Evolutionary conservation across 192 early-diverging fungal genomes (phyloP).

Genomic region (Coemansia sp.): DNA sequence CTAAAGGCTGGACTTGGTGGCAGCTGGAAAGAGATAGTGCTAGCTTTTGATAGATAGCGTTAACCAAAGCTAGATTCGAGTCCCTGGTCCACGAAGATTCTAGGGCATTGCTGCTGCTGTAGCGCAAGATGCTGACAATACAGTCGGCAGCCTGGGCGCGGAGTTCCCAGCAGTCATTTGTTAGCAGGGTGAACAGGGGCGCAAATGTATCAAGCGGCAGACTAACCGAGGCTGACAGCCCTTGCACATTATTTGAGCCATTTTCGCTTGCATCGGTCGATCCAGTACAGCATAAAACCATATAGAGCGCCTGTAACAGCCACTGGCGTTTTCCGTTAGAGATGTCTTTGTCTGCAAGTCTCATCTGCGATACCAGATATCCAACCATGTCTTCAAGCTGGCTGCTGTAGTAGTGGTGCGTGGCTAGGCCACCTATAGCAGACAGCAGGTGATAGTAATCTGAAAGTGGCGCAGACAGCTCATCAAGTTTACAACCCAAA

Average conservation of each 20-base stretch:
- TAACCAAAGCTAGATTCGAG: conserved; percentile 8
- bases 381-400: conserved; percentile 45
- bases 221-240: not conserved
- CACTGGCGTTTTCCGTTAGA: conserved; percentile 6
- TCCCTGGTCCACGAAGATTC: conserved; percentile 8
- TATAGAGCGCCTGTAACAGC: conserved; percentile 31
- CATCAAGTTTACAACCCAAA: not conserved
- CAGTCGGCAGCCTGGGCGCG: conserved; percentile 39
- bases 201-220: conserved; percentile 24
- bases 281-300: conserved; percentile 11
- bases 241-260: not conserved
- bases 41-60: conserved; percentile 27
- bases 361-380: conserved; percentile 36
- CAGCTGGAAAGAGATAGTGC: conserved; percentile 8
- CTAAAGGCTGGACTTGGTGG: conserved; percentile 1
- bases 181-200: conserved; percentile 41
- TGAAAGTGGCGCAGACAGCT: conserved; percentile 3
- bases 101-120: conserved; percentile 1
- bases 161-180: conserved; percentile 12
- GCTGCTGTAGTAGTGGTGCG: conserved; percentile 47
- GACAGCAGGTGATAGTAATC: conserved; percentile 45
- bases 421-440: conserved; percentile 48
- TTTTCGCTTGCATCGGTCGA: conserved; percentile 1
- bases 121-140: conserved; percentile 29
- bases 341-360: conserved; percentile 5